These are phyloP conservation scores for Talaromyces pinophilus DNA, from an alignment of 2,329 filamentous ascomycete species.

Conservation along the genomic window DNA sequence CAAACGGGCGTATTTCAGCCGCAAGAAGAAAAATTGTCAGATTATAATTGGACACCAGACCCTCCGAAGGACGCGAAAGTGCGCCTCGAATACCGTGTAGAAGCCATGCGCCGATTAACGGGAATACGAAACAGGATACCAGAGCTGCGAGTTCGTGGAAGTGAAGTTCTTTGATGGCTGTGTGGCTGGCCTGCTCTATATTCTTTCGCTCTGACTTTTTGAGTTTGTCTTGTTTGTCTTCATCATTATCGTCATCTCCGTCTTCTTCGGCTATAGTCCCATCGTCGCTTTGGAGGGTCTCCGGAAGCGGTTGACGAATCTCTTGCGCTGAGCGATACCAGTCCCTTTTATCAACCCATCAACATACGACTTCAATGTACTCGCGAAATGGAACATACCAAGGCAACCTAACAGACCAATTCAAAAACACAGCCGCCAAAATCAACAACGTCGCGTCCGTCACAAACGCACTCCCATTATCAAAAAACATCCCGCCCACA, in stretches of 20 bases:
- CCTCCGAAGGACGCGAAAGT: conserved; percentile 79
- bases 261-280: conserved; percentile 33
- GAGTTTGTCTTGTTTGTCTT: background rate
- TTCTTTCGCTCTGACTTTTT: conserved; percentile 13
- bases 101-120: conserved; percentile 76
- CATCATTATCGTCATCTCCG: background rate
- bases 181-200: conserved; percentile 30
- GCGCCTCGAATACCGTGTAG: conserved; percentile 79
- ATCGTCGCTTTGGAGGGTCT: conserved; percentile 25
- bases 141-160: conserved; percentile 75
- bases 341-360: conserved; percentile 50
- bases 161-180: conserved; percentile 65
- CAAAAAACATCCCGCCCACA: conserved; percentile 79
- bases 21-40: conserved; percentile 85
- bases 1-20: conserved; percentile 79
- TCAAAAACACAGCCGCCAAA: conserved; percentile 80
- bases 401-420: conserved; percentile 87
- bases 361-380: background rate
- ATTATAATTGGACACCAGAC: conserved; percentile 89
- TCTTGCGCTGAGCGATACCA: conserved; percentile 75
- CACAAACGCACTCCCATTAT: conserved; percentile 77
- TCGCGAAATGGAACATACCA: conserved; percentile 60
- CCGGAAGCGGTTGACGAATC: conserved; percentile 52
- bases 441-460: conserved; percentile 82
- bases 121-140: conserved; percentile 74